Conservation (phyloP, 78 protist genomes). For the Dictyostelium discoideum region dicty_2.7 NC_007089.4:6122001-6122500, state of each 20-base stretch:
- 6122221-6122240: constrained; percentile 76
- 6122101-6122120: constrained; percentile 70
- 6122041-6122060: constrained; percentile 38
- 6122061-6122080: constrained; percentile 66
- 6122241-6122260: constrained; percentile 41
- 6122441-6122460: background rate
- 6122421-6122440: background rate
- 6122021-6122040: constrained; percentile 23
- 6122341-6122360: background rate
- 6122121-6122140: constrained; percentile 69
- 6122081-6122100: constrained; percentile 50
- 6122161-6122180: constrained; percentile 67
- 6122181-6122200: constrained; percentile 66
- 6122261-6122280: background rate
- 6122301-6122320: background rate
- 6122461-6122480: background rate
- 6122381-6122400: background rate
- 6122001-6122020: background rate
- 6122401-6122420: background rate
- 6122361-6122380: background rate
- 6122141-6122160: constrained; percentile 68
- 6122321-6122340: background rate
- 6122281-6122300: background rate
- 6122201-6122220: constrained; percentile 80
- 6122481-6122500: constrained; percentile 7